Conservation (phyloP, 192 early-diverging fungal species). For the Gryganskiella cystojenkinii region DNA sequence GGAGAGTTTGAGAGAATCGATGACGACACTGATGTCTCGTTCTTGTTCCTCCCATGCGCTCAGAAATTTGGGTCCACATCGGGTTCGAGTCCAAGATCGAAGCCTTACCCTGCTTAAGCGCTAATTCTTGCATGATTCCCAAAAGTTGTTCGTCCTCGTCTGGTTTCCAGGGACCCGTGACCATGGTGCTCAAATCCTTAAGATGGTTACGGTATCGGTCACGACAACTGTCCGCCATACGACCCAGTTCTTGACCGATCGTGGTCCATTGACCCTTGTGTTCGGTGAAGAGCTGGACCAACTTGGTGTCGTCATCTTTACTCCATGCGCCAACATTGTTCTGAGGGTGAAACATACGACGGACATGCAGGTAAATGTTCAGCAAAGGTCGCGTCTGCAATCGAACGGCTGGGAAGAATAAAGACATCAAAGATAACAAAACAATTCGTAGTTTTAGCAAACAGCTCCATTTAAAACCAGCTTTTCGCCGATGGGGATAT, state of each 20-base stretch:
- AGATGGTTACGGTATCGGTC: slow-evolving; percentile 52
- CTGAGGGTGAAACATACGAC: slow-evolving; percentile 51
- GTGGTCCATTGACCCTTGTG: slow-evolving; percentile 53
- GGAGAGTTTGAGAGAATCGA: slow-evolving; percentile 47
- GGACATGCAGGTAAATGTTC: slow-evolving; percentile 52
- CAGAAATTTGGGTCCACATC: slow-evolving; percentile 51
- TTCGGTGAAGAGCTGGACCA: slow-evolving; percentile 33
- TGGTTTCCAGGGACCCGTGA: slow-evolving; percentile 47
- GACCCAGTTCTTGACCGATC: slow-evolving; percentile 47
- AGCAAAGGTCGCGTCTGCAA: slow-evolving; percentile 41
- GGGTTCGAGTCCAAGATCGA: slow-evolving; percentile 48
- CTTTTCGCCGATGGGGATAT: background rate
- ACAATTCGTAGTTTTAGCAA: background rate
- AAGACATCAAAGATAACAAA: background rate
- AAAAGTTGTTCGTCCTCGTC: slow-evolving; percentile 42
- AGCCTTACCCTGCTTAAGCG: slow-evolving; percentile 42
- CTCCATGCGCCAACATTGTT: slow-evolving; percentile 53
- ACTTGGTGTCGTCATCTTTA: slow-evolving; percentile 52
- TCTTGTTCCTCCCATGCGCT: slow-evolving; percentile 48
- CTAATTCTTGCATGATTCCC: slow-evolving; percentile 50
- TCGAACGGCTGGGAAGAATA: slow-evolving; percentile 22
- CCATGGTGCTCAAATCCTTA: slow-evolving; percentile 45
- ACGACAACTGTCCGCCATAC: slow-evolving; percentile 51
- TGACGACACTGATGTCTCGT: slow-evolving; percentile 50
- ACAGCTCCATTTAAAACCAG: background rate